Conservation (phyloP, 257 asterid species). For the Avicennia marina region DNA sequence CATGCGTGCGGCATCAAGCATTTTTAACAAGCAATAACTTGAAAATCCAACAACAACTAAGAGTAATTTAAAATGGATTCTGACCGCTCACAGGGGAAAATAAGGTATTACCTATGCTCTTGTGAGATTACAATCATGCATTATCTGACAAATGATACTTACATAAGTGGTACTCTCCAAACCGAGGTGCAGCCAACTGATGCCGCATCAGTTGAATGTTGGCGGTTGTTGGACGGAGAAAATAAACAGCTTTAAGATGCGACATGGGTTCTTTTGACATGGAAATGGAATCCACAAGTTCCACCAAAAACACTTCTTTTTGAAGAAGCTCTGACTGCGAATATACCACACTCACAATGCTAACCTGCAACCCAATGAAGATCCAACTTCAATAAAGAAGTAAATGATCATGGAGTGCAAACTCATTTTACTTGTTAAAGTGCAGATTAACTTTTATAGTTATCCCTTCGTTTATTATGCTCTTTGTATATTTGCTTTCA, state of each 20-base stretch:
- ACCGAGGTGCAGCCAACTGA: slow-evolving; percentile 81
- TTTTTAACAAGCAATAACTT: slow-evolving; percentile 8
- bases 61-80: background rate
- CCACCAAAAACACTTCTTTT: slow-evolving; percentile 95
- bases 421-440: background rate
- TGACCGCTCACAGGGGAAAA: background rate
- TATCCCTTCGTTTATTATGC: background rate
- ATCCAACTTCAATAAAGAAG: slow-evolving; percentile 9
- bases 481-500: background rate
- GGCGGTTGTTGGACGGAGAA: slow-evolving; percentile 86
- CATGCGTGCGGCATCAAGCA: background rate
- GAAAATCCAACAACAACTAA: slow-evolving; percentile 1
- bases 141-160: slow-evolving; percentile 29
- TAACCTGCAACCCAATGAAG: slow-evolving; percentile 55
- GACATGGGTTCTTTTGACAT: slow-evolving; percentile 96
- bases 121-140: background rate
- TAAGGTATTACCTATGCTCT: background rate
- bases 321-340: slow-evolving; percentile 96
- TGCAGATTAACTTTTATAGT: background rate
- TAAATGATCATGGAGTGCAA: background rate
- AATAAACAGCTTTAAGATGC: slow-evolving; percentile 95
- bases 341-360: slow-evolving; percentile 85
- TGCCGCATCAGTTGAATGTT: slow-evolving; percentile 81
- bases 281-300: slow-evolving; percentile 82
- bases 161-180: slow-evolving; percentile 98